These are phyloP conservation scores for Trichoderma breve DNA, from an alignment of 2,329 filamentous ascomycete genomes.

Conservation along the genomic window DNA sequence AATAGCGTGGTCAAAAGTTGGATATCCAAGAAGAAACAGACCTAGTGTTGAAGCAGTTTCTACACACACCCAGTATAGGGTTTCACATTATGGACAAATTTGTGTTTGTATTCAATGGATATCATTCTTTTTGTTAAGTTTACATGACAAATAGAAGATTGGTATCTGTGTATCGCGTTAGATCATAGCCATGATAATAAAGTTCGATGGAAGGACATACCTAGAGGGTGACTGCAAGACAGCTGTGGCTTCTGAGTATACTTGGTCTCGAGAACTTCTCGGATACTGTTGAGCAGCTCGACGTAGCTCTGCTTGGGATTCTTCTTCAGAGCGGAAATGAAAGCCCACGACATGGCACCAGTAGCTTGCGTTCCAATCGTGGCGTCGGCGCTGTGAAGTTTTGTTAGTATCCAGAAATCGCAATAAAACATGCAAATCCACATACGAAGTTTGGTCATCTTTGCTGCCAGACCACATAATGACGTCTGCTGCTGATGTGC, in stretches of 20 bases:
- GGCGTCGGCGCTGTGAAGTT: slow-evolving; percentile 70
- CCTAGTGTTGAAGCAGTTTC: not conserved
- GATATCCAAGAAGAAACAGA: slow-evolving; percentile 7
- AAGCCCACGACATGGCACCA: slow-evolving; percentile 97
- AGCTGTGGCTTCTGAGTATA: slow-evolving; percentile 95
- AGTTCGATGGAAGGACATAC: slow-evolving; percentile 52
- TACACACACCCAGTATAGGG: not conserved
- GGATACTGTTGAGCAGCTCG: slow-evolving; percentile 90
- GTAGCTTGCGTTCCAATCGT: slow-evolving; percentile 86
- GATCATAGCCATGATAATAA: not conserved
- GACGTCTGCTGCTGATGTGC: slow-evolving; percentile 92
- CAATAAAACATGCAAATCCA: slow-evolving; percentile 13
- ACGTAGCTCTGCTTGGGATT: slow-evolving; percentile 96
- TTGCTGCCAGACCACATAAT: slow-evolving; percentile 98
- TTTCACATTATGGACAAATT: not conserved
- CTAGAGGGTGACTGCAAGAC: slow-evolving; percentile 91
- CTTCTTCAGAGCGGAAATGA: slow-evolving; percentile 85
- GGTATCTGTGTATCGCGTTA: slow-evolving; percentile 49
- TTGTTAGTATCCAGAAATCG: slow-evolving; percentile 24
- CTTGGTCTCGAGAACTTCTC: slow-evolving; percentile 80
- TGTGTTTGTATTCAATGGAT: not conserved
- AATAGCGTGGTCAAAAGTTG: not conserved
- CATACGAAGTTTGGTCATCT: slow-evolving; percentile 82
- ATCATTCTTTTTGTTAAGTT: not conserved
- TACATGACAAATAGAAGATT: slow-evolving; percentile 67